Conservation (phyloP, 345 rosid species). For the Eucalyptus tenuipes region DNA sequence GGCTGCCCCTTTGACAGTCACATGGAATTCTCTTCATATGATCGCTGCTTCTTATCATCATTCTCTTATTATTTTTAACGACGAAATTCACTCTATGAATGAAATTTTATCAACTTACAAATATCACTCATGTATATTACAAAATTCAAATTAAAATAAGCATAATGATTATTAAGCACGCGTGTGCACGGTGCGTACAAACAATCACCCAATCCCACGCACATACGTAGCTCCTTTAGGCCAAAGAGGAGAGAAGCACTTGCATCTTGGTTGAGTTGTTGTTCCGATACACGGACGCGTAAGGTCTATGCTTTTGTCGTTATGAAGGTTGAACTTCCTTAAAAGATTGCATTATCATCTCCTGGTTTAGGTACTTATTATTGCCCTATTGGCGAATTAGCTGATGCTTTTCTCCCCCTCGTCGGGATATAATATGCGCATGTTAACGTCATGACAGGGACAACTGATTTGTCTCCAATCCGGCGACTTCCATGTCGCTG, state of each 20-base stretch:
- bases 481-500: background rate
- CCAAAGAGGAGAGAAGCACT: background rate
- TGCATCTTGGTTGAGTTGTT: background rate
- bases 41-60: background rate
- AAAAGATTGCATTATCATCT: background rate
- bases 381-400: background rate
- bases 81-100: background rate
- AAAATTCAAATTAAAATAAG: background rate
- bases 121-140: background rate
- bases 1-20: background rate
- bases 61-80: background rate
- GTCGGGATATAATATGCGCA: background rate
- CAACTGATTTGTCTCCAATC: background rate
- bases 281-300: background rate
- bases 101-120: background rate
- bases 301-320: background rate
- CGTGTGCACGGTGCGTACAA: background rate
- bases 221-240: background rate
- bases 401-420: background rate
- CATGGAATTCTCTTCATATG: background rate
- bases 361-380: background rate
- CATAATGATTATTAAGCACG: background rate
- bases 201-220: background rate
- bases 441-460: background rate
- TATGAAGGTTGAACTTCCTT: background rate